Evolutionary conservation across 2,329 filamentous ascomycete species (phyloP).

Genomic region (Aspergillus transmontanensis): DNA sequence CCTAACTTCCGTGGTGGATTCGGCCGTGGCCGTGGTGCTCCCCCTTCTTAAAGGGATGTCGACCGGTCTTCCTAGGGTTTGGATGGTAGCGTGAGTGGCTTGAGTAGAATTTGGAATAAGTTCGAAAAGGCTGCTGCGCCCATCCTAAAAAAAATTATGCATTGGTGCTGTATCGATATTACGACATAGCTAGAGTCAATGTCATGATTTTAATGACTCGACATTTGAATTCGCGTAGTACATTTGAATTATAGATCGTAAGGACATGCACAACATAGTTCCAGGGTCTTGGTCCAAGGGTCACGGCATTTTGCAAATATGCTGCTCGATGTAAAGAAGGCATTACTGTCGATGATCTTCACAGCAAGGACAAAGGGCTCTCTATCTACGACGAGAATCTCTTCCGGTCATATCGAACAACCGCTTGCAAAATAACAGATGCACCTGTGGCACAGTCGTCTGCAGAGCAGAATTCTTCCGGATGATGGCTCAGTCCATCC

Average conservation of each 20-base stretch:
- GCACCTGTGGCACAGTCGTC: slow-evolving; percentile 63
- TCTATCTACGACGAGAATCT: slow-evolving; percentile 38
- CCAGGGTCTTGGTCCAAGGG: neutral
- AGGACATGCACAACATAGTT: neutral
- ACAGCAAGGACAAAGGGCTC: neutral
- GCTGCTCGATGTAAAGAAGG: too few species aligned
- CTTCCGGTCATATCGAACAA: slow-evolving; percentile 39
- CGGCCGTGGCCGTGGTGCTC: slow-evolving; percentile 81
- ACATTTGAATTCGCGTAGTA: slow-evolving; percentile 1
- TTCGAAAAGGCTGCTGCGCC: slow-evolving; percentile 30
- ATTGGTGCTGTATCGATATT: slow-evolving; percentile 26
- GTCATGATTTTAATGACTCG: slow-evolving; percentile 33
- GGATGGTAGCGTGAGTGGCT: slow-evolving; percentile 30
- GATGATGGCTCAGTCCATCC: slow-evolving; percentile 66
- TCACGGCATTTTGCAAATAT: neutral
- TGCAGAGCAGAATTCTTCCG: slow-evolving; percentile 62
- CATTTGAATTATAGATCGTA: neutral
- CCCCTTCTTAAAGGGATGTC: slow-evolving; percentile 54
- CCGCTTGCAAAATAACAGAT: slow-evolving; percentile 40
- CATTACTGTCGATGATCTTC: neutral
- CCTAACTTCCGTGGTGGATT: slow-evolving; percentile 91
- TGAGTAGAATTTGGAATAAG: slow-evolving; percentile 29
- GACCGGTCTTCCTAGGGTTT: slow-evolving; percentile 37
- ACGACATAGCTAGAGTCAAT: slow-evolving; percentile 35
- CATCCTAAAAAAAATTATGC: slow-evolving; percentile 33